These are phyloP conservation scores for Thelephora aurantiotincta DNA, from an alignment of 768 basidiomycete species.

Conservation along the genomic window DNA sequence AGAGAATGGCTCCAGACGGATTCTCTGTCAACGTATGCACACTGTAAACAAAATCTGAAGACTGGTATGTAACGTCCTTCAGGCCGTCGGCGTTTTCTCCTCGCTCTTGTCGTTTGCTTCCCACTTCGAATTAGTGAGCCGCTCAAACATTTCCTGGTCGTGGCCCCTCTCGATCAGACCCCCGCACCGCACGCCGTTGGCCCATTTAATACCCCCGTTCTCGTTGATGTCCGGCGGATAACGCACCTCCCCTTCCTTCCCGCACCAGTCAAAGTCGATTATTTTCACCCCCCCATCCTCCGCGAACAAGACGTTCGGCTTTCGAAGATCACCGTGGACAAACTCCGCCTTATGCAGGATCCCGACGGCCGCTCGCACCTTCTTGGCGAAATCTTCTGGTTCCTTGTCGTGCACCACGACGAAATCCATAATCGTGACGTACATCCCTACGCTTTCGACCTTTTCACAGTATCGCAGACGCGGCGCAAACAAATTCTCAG, in stretches of 20 bases:
- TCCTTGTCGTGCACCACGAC: constrained; percentile 1
- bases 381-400: neutral
- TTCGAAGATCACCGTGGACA: constrained; percentile 19
- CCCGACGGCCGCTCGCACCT: constrained; percentile 4
- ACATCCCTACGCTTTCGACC: constrained; percentile 3
- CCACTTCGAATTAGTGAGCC: too few relatives aligned
- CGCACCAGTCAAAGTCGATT: constrained; percentile 15
- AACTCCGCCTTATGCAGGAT: constrained; percentile 9
- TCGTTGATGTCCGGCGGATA: constrained; percentile 9
- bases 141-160: too few relatives aligned
- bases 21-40: too few relatives aligned
- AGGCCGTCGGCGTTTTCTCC: too few relatives aligned
- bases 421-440: constrained; percentile 11
- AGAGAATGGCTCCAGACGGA: too few relatives aligned
- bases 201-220: too few relatives aligned
- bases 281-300: constrained; percentile 8
- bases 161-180: too few relatives aligned
- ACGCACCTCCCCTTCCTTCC: constrained; percentile 6
- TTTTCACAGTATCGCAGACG: constrained; percentile 2
- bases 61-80: too few relatives aligned
- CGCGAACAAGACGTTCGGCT: constrained; percentile 13
- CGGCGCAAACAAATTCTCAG: constrained; percentile 4
- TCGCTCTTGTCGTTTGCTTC: too few relatives aligned
- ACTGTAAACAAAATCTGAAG: too few relatives aligned
- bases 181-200: too few relatives aligned